These are phyloP conservation scores for Alternaria arborescens DNA, from an alignment of 2,329 filamentous ascomycete genomes.

Conservation along the genomic window DNA sequence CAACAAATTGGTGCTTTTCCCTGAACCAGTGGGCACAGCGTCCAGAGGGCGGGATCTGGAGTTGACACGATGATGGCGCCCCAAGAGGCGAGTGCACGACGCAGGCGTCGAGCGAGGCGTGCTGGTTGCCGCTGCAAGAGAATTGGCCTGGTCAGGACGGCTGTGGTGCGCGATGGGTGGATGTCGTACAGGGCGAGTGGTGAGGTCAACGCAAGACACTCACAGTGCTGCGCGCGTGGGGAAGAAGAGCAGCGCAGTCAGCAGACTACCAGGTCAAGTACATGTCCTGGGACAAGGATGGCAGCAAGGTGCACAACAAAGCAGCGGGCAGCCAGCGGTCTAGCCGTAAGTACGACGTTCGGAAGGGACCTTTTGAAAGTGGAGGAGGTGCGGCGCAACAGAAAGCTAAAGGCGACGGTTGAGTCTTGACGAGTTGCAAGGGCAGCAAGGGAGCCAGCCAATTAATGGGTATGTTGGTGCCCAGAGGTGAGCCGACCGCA, in stretches of 20 bases:
- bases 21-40: slow-evolving; percentile 27
- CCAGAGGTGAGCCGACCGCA: slow-evolving; percentile 40
- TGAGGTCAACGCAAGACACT: slow-evolving; percentile 16
- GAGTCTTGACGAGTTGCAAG: slow-evolving; percentile 13
- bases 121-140: slow-evolving; percentile 19
- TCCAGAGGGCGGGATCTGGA: slow-evolving; percentile 35
- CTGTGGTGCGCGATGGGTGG: slow-evolving; percentile 25
- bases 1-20: slow-evolving; percentile 23
- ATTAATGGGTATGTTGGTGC: slow-evolving; percentile 38
- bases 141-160: slow-evolving; percentile 20
- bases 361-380: slow-evolving; percentile 31
- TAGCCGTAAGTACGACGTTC: slow-evolving; percentile 42
- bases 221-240: slow-evolving; percentile 10
- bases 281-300: slow-evolving; percentile 28
- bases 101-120: slow-evolving; percentile 32
- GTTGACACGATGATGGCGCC: slow-evolving; percentile 27
- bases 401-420: slow-evolving; percentile 30
- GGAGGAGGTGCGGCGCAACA: slow-evolving; percentile 30
- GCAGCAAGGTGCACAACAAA: slow-evolving; percentile 28
- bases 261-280: slow-evolving; percentile 29
- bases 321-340: slow-evolving; percentile 36
- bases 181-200: slow-evolving; percentile 36
- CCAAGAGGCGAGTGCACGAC: slow-evolving; percentile 31
- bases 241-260: slow-evolving; percentile 15
- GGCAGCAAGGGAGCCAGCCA: slow-evolving; percentile 36